Evolutionary conservation across 2,329 filamentous ascomycete species (phyloP), one percentile per base, ranked within the genome.

Genomic region (Colletotrichum caudatum): DNA sequence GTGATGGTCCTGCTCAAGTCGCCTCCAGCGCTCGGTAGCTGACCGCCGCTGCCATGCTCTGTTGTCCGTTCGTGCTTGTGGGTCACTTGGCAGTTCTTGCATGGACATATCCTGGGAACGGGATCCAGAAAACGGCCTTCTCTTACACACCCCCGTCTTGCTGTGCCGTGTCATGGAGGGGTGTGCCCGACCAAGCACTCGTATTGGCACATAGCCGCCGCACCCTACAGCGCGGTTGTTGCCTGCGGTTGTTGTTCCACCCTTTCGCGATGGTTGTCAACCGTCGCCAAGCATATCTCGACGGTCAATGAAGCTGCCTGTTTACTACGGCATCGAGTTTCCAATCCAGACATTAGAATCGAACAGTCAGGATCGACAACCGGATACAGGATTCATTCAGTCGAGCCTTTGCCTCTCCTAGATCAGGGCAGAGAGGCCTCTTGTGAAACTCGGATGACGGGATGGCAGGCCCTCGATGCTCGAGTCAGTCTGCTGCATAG

Each of bases 351-450:
- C 3, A 2, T 16, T 12, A 2, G 5, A 9, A 16, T 37, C 12
- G 5, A 7, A 7, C 6, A 8, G 1, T 1, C 5, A 20, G 3
- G 11, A 4, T 23, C 33, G 7, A 8, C 1, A 56, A 5, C 9
- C 1, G 12, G 14, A 6, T 23, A n/a, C 11, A 11, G n/a, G 2
- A 37, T 37, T 37, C 12, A 9, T 33, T 18, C 50, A 9, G 16
- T 3, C 6, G 11, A 33, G 50, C 16, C 26, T 29, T 20, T 18
- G 26, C 3, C 50, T 53, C 14, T 53, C 26, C 14, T 9, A 29
- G 7, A 53, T 18, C 26, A 53, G 7, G 26, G 26, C 16, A 1
- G 50, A 53, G 18, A 33, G 53, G 53, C 53, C 16, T 37, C 53
- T 23, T n/a, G 12, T 56, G 53, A 56, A 37, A 37, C 53, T 5